Percentiles rank a stretch among this genome's conserved stretches.
These are phyloP conservation scores for Macrolepiota albuminosa DNA, from an alignment of 768 basidiomycete genomes.

Conservation along the genomic window DNA sequence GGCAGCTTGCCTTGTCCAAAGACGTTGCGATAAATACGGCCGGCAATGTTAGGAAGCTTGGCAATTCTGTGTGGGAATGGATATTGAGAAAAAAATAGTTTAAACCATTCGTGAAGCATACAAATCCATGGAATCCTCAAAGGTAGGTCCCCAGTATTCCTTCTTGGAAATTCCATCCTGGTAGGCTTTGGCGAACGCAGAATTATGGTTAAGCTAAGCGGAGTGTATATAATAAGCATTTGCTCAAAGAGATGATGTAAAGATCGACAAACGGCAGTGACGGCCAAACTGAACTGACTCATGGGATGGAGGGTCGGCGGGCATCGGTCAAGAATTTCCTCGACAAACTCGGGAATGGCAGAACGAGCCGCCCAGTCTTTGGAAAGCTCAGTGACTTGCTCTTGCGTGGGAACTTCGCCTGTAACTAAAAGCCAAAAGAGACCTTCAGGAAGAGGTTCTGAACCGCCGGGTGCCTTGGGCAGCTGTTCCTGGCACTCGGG, in stretches of 20 bases:
- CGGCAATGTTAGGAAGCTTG: slow-evolving; percentile 95
- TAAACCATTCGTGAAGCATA: slow-evolving; percentile 24
- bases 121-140: slow-evolving; percentile 89
- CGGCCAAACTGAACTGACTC: slow-evolving; percentile 96
- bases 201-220: slow-evolving; percentile 83
- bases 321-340: slow-evolving; percentile 92
- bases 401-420: slow-evolving; percentile 88
- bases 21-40: slow-evolving; percentile 85
- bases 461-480: slow-evolving; percentile 84
- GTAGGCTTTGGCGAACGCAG: slow-evolving; percentile 94
- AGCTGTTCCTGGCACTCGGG: slow-evolving; percentile 83
- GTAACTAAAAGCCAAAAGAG: slow-evolving; percentile 96
- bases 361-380: slow-evolving; percentile 95
- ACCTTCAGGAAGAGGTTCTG: slow-evolving; percentile 88
- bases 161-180: slow-evolving; percentile 88
- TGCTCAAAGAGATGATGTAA: background rate
- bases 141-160: slow-evolving; percentile 95
- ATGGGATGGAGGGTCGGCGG: slow-evolving; percentile 95
- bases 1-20: slow-evolving; percentile 87
- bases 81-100: slow-evolving; percentile 5
- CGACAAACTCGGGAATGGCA: slow-evolving; percentile 89
- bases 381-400: slow-evolving; percentile 82
- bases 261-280: slow-evolving; percentile 70
- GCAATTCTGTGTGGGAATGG: slow-evolving; percentile 61
- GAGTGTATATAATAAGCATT: slow-evolving; percentile 8